Percentiles rank a stretch among this genome's conserved stretches.
These are phyloP conservation scores for Cercospora janseana DNA, from an alignment of 2,329 filamentous ascomycete genomes.

Conservation along the genomic window DNA sequence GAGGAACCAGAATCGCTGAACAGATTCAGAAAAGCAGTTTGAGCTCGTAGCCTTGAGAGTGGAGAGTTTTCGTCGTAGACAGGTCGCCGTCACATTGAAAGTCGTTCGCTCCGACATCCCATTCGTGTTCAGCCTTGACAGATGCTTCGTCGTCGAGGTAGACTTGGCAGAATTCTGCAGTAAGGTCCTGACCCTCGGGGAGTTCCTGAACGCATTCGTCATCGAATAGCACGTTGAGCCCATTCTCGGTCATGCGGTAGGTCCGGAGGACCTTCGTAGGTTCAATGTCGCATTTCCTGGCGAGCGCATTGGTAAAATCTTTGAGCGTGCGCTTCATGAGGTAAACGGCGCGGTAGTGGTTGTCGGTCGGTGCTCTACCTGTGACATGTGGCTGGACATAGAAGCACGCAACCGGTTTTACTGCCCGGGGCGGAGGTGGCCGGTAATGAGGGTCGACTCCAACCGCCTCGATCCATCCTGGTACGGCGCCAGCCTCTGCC, in stretches of 20 bases:
- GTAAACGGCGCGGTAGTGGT: slow-evolving; percentile 82
- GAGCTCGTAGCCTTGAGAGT: slow-evolving; percentile 50
- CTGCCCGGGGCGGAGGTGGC: slow-evolving; percentile 68
- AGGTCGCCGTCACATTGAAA: slow-evolving; percentile 52
- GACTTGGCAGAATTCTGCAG: slow-evolving; percentile 66
- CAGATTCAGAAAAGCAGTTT: slow-evolving; percentile 47
- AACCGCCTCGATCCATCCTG: slow-evolving; percentile 84
- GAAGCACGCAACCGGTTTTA: slow-evolving; percentile 83
- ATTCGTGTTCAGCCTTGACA: slow-evolving; percentile 50
- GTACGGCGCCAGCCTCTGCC: slow-evolving; percentile 64
- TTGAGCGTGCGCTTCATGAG: slow-evolving; percentile 71
- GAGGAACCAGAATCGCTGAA: slow-evolving; percentile 4
- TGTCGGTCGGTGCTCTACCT: slow-evolving; percentile 51
- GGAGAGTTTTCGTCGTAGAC: slow-evolving; percentile 43
- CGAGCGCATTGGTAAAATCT: slow-evolving; percentile 71
- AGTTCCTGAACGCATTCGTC: slow-evolving; percentile 84
- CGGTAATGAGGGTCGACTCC: slow-evolving; percentile 86
- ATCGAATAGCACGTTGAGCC: slow-evolving; percentile 81
- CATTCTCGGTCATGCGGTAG: slow-evolving; percentile 69
- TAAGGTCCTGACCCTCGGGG: slow-evolving; percentile 88
- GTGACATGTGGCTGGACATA: slow-evolving; percentile 65
- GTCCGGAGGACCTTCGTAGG: slow-evolving; percentile 67
- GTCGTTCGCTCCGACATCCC: slow-evolving; percentile 50
- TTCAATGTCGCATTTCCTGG: slow-evolving; percentile 78
- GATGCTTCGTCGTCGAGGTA: slow-evolving; percentile 42